These are phyloP conservation scores for Pezizomycotina sp. DNA, from an alignment of 2,329 filamentous ascomycete species.

Conservation along the genomic window DNA sequence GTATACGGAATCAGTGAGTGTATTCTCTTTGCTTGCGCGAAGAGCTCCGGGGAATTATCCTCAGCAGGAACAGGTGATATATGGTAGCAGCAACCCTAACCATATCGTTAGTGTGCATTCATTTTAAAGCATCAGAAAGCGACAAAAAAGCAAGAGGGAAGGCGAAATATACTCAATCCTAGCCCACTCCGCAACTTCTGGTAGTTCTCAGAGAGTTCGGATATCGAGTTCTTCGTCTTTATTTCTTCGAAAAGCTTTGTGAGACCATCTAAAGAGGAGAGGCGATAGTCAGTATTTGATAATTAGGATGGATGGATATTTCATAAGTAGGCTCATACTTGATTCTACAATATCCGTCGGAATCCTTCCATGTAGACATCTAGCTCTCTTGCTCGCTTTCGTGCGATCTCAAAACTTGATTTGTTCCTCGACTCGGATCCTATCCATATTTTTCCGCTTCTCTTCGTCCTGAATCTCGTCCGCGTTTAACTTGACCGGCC, in stretches of 20 bases:
- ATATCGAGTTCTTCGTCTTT: conserved; percentile 70
- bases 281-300: conserved; percentile 1
- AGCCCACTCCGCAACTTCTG: conserved; percentile 94
- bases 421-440: conserved; percentile 80
- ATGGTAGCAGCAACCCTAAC: conserved; percentile 69
- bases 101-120: conserved; percentile 3
- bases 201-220: conserved; percentile 82
- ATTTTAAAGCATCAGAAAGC: too few species aligned
- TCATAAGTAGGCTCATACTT: conserved; percentile 39
- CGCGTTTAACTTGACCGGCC: conserved; percentile 58
- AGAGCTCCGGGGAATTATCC: conserved; percentile 92
- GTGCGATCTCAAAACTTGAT: conserved; percentile 86
- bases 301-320: not conserved
- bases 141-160: not conserved
- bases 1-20: conserved; percentile 90
- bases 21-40: conserved; percentile 83
- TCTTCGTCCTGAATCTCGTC: conserved; percentile 72
- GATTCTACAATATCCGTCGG: conserved; percentile 48
- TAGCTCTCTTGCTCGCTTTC: conserved; percentile 74
- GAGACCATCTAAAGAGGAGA: conserved; percentile 46
- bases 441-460: conserved; percentile 64
- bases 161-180: conserved; percentile 54
- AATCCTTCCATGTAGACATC: conserved; percentile 94
- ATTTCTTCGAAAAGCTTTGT: conserved; percentile 89
- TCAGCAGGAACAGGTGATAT: conserved; percentile 91